Base-by-base conservation (phyloP, 306 rosid genomes). In the Trifolium subterraneum region DNA sequence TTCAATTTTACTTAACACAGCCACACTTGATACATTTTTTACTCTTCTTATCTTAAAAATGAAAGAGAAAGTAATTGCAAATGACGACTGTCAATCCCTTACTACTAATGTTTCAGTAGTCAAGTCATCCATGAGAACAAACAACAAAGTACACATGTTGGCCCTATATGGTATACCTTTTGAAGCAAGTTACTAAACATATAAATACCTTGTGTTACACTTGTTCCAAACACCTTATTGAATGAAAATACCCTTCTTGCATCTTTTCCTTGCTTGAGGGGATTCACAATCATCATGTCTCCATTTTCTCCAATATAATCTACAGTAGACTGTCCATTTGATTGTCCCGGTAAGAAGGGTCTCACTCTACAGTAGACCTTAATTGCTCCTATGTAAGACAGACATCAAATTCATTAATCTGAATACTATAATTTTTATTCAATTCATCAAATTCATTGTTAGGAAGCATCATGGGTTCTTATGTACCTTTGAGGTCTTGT, bases 301-400 rank as follows among this genome's bases (percentile, higher is more conserved):
- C 99, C 99, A 83, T 90, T 90, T 86, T 95, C 99, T 81, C 99
- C 98, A 44, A 95, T 90, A 74, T 95, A 90, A 80, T 95, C 98
- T 15, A 95, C 93, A 0, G 98, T 88, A 33, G 93, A 82, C 47
- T 80, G 87, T 64, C 78, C 90, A 70, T 73, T 87, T 80, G 96
- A 84, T 84, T 92, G 93, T 33, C 90, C 96, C 0, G 82, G 79
- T 77, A 92, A 87, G 84, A 88, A 95, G 70, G 99, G 99, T 66
- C 96, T 92, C 76, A 95, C 98, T 87, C 99, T 88, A 77, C 99
- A 95, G 35, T 92, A 90, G 16, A 95, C 98, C 81, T 96, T 87
- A 67, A 95, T 92, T 58, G 97, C 81, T 81, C 99, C 99, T 95
- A 84, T 36, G 13, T 36, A 44, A 11, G n/a, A 8, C 65, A 15